These are phyloP conservation scores for Globisporangium radiosum DNA, from an alignment of 352 stramenopile genomes.

Conservation along the genomic window DNA sequence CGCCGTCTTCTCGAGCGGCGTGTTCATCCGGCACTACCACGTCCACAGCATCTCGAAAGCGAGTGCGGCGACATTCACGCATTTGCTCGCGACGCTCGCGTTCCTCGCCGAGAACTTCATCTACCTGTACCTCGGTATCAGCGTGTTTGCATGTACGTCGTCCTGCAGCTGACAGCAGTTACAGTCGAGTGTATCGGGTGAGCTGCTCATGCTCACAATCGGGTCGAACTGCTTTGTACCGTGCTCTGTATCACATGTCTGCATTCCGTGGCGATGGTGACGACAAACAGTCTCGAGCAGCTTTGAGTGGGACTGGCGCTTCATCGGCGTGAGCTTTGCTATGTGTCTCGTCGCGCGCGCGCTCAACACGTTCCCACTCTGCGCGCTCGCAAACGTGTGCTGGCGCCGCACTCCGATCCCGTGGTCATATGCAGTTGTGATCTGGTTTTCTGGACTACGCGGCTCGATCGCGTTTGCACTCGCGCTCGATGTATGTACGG, in stretches of 20 bases:
- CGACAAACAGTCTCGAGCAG: constrained; percentile 5
- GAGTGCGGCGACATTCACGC: constrained; percentile 29
- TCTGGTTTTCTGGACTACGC: constrained; percentile 82
- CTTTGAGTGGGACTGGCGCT: constrained; percentile 35
- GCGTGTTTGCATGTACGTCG: constrained; percentile 21
- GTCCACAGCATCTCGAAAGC: constrained; percentile 37
- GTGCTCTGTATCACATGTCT: no score
- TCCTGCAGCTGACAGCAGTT: no score
- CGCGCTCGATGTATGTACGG: constrained; percentile 21
- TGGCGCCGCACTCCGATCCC: constrained; percentile 20
- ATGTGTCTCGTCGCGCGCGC: constrained; percentile 23
- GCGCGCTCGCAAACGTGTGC: constrained; percentile 24
- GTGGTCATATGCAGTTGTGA: constrained; percentile 28
- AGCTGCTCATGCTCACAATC: no score
- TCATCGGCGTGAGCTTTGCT: constrained; percentile 24
- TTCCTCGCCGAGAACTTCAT: constrained; percentile 49
- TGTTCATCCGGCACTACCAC: constrained; percentile 49
- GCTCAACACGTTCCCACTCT: constrained; percentile 37
- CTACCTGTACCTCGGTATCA: constrained; percentile 45
- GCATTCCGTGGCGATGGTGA: no score
- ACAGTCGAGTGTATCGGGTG: no score
- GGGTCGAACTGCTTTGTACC: no score
- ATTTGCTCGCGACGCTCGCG: constrained; percentile 32
- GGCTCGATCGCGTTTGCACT: constrained; percentile 82
- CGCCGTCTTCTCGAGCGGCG: constrained; percentile 75